Conservation (phyloP, 1,284 basidiomycete species). For the Fomitopsis pinicola region DNA sequence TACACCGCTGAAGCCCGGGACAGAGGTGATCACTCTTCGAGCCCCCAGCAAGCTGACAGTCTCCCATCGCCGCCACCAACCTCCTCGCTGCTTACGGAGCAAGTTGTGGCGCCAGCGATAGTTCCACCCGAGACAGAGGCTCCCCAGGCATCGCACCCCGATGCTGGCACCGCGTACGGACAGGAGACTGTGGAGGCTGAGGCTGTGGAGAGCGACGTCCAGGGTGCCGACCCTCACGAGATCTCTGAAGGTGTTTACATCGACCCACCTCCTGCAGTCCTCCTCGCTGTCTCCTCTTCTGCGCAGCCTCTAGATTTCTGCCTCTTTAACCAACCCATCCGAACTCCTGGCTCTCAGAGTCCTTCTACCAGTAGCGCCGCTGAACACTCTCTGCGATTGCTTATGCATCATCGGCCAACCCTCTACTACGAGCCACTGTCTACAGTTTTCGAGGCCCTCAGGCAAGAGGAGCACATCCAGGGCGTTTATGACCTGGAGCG, state of each 20-base stretch:
- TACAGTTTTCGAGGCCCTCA: slow-evolving; percentile 62
- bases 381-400: slow-evolving; percentile 24
- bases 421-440: slow-evolving; percentile 72
- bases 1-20: neutral
- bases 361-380: slow-evolving; percentile 21
- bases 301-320: slow-evolving; percentile 40
- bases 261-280: slow-evolving; percentile 69
- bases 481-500: slow-evolving; percentile 43
- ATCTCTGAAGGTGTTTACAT: slow-evolving; percentile 69
- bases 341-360: too few relatives aligned
- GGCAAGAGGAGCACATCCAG: slow-evolving; percentile 51
- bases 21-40: neutral
- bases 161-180: neutral
- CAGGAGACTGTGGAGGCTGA: neutral
- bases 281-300: slow-evolving; percentile 44
- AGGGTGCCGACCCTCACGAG: slow-evolving; percentile 49
- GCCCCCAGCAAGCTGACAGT: neutral
- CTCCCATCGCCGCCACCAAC: neutral
- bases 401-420: slow-evolving; percentile 58
- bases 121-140: neutral
- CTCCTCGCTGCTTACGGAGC: neutral
- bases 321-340: slow-evolving; percentile 54
- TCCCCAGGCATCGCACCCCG: neutral
- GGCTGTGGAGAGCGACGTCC: slow-evolving; percentile 2
- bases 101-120: neutral